Base-by-base conservation (phyloP, 2,329 filamentous ascomycete species). In the Ambrosiella beaveri region DNA sequence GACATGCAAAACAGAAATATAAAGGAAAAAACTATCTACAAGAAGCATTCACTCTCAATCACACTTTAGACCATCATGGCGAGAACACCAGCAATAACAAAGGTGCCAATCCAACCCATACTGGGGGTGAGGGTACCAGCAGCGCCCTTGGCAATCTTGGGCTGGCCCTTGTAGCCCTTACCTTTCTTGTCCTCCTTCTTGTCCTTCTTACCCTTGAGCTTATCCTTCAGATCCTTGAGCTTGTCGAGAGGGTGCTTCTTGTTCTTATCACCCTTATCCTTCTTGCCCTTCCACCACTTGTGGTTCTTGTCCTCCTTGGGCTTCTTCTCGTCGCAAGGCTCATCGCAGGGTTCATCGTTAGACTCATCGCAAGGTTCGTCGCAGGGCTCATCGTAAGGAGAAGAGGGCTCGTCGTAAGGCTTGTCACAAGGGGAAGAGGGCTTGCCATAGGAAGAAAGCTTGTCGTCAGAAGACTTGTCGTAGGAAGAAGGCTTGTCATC, bases 291-390 rank as follows among this genome's bases (percentile, higher is more conserved):
- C 55, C 51, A 60, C 59, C 59, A 60, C 57, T 61, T 61, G 44
- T 63, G 56, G 55, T 62, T 60, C 52, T 61, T 55, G 36, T 55
- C 60, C n/a, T 58, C 55, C 60, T 62, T 57, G 47, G 39, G 49
- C 56, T 56, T 61, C 52, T 54, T 38, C 6, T 60, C 44, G 19
- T 55, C 38, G 53, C 51, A 54, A n/a, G 51, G 54, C 45, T 52
- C 50, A 40, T 45, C 15, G 13, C 39, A 47, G 12, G 39, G 54
- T 15, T 57, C 55, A 35, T 57, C 55, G 15, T 27, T 37, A 4
- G 58, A 55, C 49, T 57, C 54, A 2, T 54, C 51, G 15, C 45
- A 59, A 27, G 58, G 54, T 38, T 50, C 55, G 11, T 56, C 54
- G 17, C 19, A 35, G 12, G 55, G 54, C 44, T 59, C 56, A 35